phyloP scores from a whole-genome alignment of 768 basidiomycete genomes.

The Collybia sordida region DNA sequence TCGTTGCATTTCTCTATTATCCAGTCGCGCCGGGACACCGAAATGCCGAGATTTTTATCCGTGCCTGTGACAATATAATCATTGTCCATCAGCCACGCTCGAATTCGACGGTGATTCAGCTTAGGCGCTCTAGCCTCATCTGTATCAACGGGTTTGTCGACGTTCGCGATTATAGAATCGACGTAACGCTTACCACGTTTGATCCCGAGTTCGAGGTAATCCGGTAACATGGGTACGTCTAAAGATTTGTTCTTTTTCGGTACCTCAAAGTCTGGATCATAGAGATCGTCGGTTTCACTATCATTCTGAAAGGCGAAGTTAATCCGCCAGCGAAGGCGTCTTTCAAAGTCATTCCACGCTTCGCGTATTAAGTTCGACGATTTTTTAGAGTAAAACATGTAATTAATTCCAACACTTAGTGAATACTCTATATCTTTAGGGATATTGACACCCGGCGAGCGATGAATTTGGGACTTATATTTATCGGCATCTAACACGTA shows the following conservation, averaged over 20 bases:
- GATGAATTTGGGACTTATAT: slow-evolving; percentile 7
- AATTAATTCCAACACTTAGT: slow-evolving; percentile 17
- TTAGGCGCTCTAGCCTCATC: not conserved
- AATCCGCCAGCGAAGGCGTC: slow-evolving; percentile 14
- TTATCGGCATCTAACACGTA: slow-evolving; percentile 1
- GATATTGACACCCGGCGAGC: slow-evolving; percentile 10
- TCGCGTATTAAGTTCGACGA: slow-evolving; percentile 5
- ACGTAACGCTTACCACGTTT: slow-evolving; percentile 11
- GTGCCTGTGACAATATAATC: slow-evolving; percentile 21
- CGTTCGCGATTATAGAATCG: slow-evolving; percentile 9
- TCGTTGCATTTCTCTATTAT: slow-evolving; percentile 15
- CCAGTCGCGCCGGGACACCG: slow-evolving; percentile 20
- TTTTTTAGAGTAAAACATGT: slow-evolving; percentile 13
- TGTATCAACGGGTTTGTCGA: slow-evolving; percentile 10
- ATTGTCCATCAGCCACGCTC: slow-evolving; percentile 14
- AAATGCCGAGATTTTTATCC: slow-evolving; percentile 24
- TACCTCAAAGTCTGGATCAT: slow-evolving; percentile 23
- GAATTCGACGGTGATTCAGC: slow-evolving; percentile 5
- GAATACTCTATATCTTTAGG: slow-evolving; percentile 11
- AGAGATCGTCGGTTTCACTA: no score
- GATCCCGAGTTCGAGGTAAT: slow-evolving; percentile 16
- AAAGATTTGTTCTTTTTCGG: not conserved
- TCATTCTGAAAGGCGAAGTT: slow-evolving; percentile 1
- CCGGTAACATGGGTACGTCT: slow-evolving; percentile 8
- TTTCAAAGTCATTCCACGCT: slow-evolving; percentile 17